These are phyloP conservation scores for Pisolithus albus DNA, from an alignment of 768 basidiomycete genomes.

Conservation along the genomic window DNA sequence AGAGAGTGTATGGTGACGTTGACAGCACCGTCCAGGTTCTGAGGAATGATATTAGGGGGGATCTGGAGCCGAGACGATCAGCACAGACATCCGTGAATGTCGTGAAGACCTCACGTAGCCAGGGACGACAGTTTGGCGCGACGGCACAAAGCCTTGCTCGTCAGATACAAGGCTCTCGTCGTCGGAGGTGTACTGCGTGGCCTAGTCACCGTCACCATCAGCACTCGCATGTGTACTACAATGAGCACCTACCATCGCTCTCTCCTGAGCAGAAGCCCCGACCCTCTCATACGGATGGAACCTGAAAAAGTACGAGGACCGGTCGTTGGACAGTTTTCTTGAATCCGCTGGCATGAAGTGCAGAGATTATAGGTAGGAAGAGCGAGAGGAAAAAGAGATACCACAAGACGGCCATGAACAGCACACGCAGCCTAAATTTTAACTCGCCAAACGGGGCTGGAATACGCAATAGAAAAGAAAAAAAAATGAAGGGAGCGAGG, in stretches of 20 bases:
- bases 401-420: neutral
- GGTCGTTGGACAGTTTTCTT: conserved; percentile 4
- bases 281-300: conserved; percentile 10
- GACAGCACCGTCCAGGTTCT: no score
- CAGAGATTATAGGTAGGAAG: neutral
- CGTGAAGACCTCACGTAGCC: neutral
- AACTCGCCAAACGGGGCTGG: neutral
- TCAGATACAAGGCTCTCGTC: neutral
- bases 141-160: neutral
- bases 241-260: neutral
- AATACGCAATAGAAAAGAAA: neutral
- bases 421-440: neutral
- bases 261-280: conserved; percentile 2
- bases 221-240: neutral
- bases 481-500: neutral
- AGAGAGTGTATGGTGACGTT: no score
- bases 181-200: neutral
- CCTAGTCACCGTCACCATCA: neutral
- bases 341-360: neutral
- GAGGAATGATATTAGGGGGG: no score
- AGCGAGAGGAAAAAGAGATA: neutral
- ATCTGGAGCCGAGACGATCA: no score
- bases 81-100: neutral
- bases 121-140: neutral
- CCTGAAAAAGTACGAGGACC: conserved; percentile 5